Evolutionary conservation across 495 filamentous ascomycete species (phyloP).

Genomic region (Echria macrotheca): DNA sequence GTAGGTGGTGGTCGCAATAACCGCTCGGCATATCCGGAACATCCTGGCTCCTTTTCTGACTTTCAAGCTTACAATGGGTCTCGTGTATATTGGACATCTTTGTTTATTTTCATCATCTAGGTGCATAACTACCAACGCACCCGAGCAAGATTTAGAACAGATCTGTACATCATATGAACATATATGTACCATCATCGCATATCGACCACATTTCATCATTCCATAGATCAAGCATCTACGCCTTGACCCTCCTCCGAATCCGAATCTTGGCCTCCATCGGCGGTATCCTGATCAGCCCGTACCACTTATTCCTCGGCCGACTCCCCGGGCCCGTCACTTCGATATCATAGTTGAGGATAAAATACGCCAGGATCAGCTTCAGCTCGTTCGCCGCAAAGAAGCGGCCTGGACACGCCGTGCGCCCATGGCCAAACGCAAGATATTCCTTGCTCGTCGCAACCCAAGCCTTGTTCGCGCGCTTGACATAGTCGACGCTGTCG

Average conservation of each 20-base stretch:
- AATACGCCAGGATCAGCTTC: slow-evolving; percentile 36
- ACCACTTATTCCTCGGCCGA: slow-evolving; percentile 29
- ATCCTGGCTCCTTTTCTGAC: no score
- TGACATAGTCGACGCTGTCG: slow-evolving; percentile 23
- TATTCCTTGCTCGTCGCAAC: slow-evolving; percentile 30
- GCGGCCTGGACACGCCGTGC: slow-evolving; percentile 36
- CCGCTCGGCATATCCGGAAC: no score
- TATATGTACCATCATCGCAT: no score
- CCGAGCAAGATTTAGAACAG: no score
- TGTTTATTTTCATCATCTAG: no score
- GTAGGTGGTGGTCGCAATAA: no score
- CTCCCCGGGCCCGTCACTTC: slow-evolving; percentile 18
- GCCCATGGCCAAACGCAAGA: slow-evolving; percentile 32
- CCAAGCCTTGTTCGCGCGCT: slow-evolving; percentile 28
- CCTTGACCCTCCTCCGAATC: slow-evolving; percentile 25
- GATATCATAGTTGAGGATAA: slow-evolving; percentile 37
- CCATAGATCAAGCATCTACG: no score
- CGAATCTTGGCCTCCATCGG: slow-evolving; percentile 33
- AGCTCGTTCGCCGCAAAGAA: slow-evolving; percentile 40
- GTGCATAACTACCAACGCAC: no score
- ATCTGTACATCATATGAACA: no score
- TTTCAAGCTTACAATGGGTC: no score
- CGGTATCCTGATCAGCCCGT: slow-evolving; percentile 26
- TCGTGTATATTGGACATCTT: no score
- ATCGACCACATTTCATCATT: no score